Evolutionary conservation across 441 rosid genomes (phyloP).

Genomic region (Brassica balearica): DNA sequence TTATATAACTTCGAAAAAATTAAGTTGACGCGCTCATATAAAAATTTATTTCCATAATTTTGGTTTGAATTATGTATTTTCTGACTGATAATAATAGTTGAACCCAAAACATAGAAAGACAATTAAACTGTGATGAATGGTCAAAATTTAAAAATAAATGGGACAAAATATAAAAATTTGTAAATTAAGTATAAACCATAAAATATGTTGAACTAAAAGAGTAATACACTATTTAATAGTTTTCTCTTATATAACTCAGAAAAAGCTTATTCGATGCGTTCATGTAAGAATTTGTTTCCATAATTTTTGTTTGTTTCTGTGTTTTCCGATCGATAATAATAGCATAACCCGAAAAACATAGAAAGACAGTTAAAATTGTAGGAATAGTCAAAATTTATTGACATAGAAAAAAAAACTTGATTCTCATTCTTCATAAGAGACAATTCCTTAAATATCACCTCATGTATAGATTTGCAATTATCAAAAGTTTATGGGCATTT

Average conservation of each 20-base stretch:
- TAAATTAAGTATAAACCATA: too few species aligned
- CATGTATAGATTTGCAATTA: background rate
- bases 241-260: too few species aligned
- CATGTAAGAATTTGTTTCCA: too few species aligned
- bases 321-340: too few species aligned
- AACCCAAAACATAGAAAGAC: background rate
- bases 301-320: too few species aligned
- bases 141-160: too few species aligned
- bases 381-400: background rate
- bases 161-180: too few species aligned
- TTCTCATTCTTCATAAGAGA: background rate
- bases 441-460: too few species aligned
- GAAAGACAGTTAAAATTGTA: background rate
- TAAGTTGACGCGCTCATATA: background rate
- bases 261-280: too few species aligned
- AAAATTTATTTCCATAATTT: background rate
- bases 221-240: too few species aligned
- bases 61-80: background rate
- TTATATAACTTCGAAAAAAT: background rate
- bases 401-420: background rate
- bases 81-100: background rate
- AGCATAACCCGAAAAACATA: too few species aligned
- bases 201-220: too few species aligned
- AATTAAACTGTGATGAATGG: background rate
- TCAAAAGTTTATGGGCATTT: background rate